Evolutionary conservation across 2,329 filamentous ascomycete genomes (phyloP).

Genomic region (Aphanoascus verrucosus): DNA sequence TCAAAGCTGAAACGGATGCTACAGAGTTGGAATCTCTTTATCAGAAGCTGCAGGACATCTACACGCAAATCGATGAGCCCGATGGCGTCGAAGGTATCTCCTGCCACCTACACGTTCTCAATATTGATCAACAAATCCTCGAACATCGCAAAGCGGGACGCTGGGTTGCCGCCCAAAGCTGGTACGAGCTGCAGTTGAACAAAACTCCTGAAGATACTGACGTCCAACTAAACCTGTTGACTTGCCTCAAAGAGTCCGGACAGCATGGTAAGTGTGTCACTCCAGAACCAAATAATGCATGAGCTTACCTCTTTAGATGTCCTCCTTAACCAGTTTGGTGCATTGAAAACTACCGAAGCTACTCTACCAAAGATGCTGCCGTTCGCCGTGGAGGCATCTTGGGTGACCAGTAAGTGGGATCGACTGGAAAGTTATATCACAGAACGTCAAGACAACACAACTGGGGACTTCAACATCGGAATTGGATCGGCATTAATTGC

Average conservation of each 20-base stretch:
- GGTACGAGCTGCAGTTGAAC: conserved; percentile 86
- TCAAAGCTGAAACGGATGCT: conserved; percentile 39
- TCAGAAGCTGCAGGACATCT: conserved; percentile 78
- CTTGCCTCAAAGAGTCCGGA: conserved; percentile 86
- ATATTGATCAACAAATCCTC: conserved; percentile 84
- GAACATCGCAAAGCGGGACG: conserved; percentile 86
- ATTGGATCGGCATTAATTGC: conserved; percentile 59
- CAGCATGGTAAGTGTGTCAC: conserved; percentile 61
- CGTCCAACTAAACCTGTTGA: conserved; percentile 70
- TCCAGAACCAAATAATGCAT: neutral
- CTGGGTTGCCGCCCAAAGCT: conserved; percentile 91
- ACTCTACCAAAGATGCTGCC: conserved; percentile 58
- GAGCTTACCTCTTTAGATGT: conserved; percentile 49
- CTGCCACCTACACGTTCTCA: conserved; percentile 71
- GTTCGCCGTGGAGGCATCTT: conserved; percentile 82
- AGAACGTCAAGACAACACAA: conserved; percentile 25
- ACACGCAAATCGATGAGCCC: conserved; percentile 93
- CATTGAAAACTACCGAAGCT: conserved; percentile 47
- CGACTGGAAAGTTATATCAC: conserved; percentile 57
- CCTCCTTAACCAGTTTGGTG: conserved; percentile 75
- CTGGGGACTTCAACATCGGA: conserved; percentile 69
- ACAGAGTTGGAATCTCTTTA: conserved; percentile 54
- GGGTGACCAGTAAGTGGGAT: conserved; percentile 76
- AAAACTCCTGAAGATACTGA: conserved; percentile 67
- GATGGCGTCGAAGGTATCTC: conserved; percentile 94